Conservation (phyloP, 345 rosid genomes). For the Brassica nigra region DNA sequence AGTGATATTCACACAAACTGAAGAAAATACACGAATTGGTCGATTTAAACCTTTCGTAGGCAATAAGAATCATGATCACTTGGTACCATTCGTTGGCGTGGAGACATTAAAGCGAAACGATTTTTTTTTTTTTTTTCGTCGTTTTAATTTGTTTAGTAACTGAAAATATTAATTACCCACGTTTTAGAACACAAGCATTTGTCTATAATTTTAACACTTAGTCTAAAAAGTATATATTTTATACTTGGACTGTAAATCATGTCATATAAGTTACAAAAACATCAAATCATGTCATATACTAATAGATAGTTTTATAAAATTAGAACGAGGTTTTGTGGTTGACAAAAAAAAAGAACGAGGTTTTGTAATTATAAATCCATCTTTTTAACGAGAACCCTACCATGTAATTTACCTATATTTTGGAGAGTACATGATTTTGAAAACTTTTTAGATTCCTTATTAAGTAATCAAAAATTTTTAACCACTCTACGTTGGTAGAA, state of each 20-base stretch:
- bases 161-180: neutral
- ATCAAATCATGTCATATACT: neutral
- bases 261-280: neutral
- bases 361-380: neutral
- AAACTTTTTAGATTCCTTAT: neutral
- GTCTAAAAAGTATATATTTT: neutral
- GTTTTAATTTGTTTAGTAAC: neutral
- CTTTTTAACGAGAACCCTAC: neutral
- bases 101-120: neutral
- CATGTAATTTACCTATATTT: neutral
- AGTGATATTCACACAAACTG: neutral
- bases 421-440: neutral
- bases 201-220: neutral
- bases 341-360: too few relatives aligned
- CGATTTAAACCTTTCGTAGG: neutral
- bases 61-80: neutral
- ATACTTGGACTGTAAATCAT: conserved; percentile 1
- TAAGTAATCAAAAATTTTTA: neutral
- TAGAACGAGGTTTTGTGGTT: neutral
- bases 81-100: neutral
- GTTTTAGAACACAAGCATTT: neutral
- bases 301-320: neutral
- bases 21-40: neutral
- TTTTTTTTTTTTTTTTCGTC: neutral
- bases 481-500: neutral